Evolutionary conservation across 2,329 filamentous ascomycete species (phyloP), one percentile per base, ranked within the genome.

Genomic region (Nemania sp.): DNA sequence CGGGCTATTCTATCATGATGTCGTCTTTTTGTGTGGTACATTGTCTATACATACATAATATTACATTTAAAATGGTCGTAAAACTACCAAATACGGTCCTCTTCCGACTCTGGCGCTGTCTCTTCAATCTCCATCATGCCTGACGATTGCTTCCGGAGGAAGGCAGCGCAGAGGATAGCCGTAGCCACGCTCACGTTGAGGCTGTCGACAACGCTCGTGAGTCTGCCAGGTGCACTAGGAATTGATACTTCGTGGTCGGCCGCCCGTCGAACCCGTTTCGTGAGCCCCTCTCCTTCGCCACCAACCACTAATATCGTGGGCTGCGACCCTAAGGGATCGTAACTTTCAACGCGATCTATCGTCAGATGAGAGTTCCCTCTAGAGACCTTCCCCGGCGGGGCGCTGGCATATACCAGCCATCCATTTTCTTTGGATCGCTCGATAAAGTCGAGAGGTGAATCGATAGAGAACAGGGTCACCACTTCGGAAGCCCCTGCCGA

Each of bases 171-270:
- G 45, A 97, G 73, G 43, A 97, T 75, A 1, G 84, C 91, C 6
- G 90, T 84, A 1, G 94, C 93, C 17, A 96, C 92, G 67, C 90
- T 91, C 33, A 97, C 94, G 68, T 99, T 97, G 69, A 99, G 74
- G 70, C 91, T 96, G 71, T 97, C 93, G 2, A 99, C 84, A 68
- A 61, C 84, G 69, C 66, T 80, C 68, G 65, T 76, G 58, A 67
- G 74, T 36, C 71, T 12, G 11, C 49, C 79, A 60, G 61, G 73
- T 70, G 70, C 80, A 70, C 70, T 81, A 61, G 79, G 80, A 49
- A 99, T 90, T 6, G 86, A 82, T 4, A 87, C 64, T 61, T 86
- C 78, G 24, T 76, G 77, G 61, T 96, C 84, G 0, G 89, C 86
- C 52, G 82, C 78, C 36, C 80, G 82, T 61, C 82, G 83, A 56